These are phyloP conservation scores for Pleurotus platypus DNA, from an alignment of 768 basidiomycete genomes.

Conservation along the genomic window DNA sequence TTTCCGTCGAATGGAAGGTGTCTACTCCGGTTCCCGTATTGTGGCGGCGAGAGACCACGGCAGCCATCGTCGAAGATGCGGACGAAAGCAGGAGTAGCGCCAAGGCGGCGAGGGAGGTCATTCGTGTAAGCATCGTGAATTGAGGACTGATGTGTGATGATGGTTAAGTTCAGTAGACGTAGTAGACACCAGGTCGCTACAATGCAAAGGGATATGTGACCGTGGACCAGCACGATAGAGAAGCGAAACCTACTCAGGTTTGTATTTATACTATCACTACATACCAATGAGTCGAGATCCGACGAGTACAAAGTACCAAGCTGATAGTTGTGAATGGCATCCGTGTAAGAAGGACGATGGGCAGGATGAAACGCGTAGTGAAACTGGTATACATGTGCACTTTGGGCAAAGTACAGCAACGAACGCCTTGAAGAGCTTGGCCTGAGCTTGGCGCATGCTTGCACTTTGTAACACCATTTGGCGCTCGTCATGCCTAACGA, in stretches of 20 bases:
- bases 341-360: no score
- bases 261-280: neutral
- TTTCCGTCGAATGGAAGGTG: neutral
- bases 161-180: neutral
- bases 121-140: neutral
- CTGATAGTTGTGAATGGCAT: no score
- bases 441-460: no score
- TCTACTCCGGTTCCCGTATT: neutral
- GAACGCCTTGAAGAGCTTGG: no score
- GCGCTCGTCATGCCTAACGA: no score
- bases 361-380: no score
- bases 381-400: no score
- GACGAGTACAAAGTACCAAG: no score
- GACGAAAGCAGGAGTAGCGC: neutral
- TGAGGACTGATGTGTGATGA: neutral
- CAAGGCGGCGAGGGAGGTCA: neutral
- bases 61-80: neutral
- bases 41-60: neutral
- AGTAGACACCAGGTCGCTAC: neutral
- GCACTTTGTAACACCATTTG: no score
- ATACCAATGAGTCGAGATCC: no score
- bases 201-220: neutral
- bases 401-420: no score
- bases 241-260: neutral
- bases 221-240: slow-evolving; percentile 4